Evolutionary conservation across 345 rosid genomes (phyloP), one percentile per base, ranked within the genome.

Genomic region (Trapa incisa): DNA sequence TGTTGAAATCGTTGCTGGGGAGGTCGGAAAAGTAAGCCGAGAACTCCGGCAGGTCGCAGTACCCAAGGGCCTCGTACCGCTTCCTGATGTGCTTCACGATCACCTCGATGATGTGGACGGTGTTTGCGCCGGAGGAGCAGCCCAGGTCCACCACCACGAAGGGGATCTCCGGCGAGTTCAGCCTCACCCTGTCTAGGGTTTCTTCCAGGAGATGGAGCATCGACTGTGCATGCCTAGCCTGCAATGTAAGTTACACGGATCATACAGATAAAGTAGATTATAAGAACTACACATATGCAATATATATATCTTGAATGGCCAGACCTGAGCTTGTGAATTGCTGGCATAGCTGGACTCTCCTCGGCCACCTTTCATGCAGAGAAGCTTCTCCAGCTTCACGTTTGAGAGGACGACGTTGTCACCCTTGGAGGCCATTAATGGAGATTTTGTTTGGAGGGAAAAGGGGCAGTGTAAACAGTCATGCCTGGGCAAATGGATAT

Each of bases 321-420:
- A 22, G 29, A 89, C 97, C 97, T 93, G 98, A 39, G 98, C 98
- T 84, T 93, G 87, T 50, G 97, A 88, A 84, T 93, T 93, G 66
- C 81, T 92, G 73, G 95, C 98, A 75, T 92, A 92, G 86, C 98
- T 92, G 66, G 77, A 78, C 73, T 84, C 93, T 53, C 97, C 98
- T 66, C 87, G 83, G 77, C 98, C 98, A 58, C 96, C 97, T 78
- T 93, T 93, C 98, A 93, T 93, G 86, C 84, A 74, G 63, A 93
- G 88, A 68, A 89, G 74, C 77, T 72, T 88, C 86, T 93, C 98
- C 22, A 93, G 97, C 75, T 86, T 88, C 63, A 80, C 68, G 69
- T 77, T 75, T 42, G 91, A 76, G 35, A 89, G 84, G 65, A 85
- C 92, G 64, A 86, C 82, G 48, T 92, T 78, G 66, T 87, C 82